These are phyloP conservation scores for Botryotinia narcissicola DNA, from an alignment of 2,329 filamentous ascomycete species.

Conservation along the genomic window DNA sequence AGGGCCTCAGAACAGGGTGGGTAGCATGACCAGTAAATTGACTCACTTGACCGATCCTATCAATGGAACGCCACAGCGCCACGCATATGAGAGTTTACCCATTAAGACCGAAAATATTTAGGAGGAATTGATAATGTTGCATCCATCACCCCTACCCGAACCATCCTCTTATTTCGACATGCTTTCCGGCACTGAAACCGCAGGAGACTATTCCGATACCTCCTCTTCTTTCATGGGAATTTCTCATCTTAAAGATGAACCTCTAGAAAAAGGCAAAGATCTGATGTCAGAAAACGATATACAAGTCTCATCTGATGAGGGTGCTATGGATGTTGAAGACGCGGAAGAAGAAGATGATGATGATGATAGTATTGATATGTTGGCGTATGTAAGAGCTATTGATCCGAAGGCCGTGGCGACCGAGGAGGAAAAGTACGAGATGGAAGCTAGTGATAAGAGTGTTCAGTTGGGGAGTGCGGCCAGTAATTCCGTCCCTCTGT, in stretches of 20 bases:
- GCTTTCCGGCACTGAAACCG: not conserved
- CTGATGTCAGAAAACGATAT: slow-evolving; percentile 1
- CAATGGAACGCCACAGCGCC: not conserved
- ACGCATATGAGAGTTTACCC: not conserved
- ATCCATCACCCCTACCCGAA: slow-evolving; percentile 17
- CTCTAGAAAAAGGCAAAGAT: not conserved
- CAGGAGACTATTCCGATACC: not conserved
- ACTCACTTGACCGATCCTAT: slow-evolving; percentile 14
- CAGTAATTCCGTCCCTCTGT: not conserved
- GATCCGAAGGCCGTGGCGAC: slow-evolving; percentile 4
- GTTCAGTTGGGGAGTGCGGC: slow-evolving; percentile 10
- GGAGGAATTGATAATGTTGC: not conserved
- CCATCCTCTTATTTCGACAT: slow-evolving; percentile 7
- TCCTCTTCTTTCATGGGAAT: not conserved
- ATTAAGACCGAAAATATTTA: slow-evolving; percentile 1
- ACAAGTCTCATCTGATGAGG: slow-evolving; percentile 1
- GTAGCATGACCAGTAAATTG: slow-evolving; percentile 18
- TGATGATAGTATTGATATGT: slow-evolving; percentile 20
- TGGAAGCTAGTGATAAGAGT: slow-evolving; percentile 16
- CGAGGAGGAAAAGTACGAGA: slow-evolving; percentile 12
- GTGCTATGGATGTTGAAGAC: slow-evolving; percentile 2
- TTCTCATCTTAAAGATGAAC: slow-evolving; percentile 6
- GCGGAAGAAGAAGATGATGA: slow-evolving; percentile 1
- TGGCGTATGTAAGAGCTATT: slow-evolving; percentile 1
- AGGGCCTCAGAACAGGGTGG: slow-evolving; percentile 4